Percentiles rank a stretch among this genome's conserved stretches.
Evolutionary conservation across 2,329 filamentous ascomycete genomes (phyloP).

Genomic region (Raffaelea ambrosiae): DNA sequence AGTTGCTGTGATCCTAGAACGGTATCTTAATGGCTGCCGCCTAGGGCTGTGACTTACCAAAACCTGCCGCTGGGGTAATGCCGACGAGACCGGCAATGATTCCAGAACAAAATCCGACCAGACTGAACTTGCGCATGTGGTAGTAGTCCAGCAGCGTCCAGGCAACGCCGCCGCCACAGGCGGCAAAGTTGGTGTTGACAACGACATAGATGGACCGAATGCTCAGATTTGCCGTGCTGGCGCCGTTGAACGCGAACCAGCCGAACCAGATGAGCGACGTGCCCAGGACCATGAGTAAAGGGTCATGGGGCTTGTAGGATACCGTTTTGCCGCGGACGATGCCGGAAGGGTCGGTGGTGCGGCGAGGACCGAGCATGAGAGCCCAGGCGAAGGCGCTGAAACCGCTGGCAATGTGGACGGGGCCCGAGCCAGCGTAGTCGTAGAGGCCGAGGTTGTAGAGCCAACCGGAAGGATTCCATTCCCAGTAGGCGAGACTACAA

Average conservation of each 20-base stretch:
- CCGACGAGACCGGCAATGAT: constrained; percentile 49
- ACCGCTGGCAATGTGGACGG: constrained; percentile 55
- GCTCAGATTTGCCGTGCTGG: constrained; percentile 39
- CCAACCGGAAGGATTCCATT: constrained; percentile 59
- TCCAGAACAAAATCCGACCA: constrained; percentile 43
- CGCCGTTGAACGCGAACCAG: constrained; percentile 46
- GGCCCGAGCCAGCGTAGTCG: constrained; percentile 54
- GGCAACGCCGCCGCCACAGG: constrained; percentile 42
- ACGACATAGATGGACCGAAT: constrained; percentile 45
- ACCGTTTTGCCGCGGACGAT: neutral
- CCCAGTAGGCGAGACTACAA: constrained; percentile 49
- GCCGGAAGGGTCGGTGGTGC: constrained; percentile 27
- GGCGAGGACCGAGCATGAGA: constrained; percentile 51
- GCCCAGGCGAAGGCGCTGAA: constrained; percentile 57
- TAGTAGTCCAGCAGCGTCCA: constrained; percentile 46
- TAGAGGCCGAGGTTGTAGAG: constrained; percentile 35
- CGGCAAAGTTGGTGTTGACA: constrained; percentile 51
- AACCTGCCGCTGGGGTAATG: constrained; percentile 50
- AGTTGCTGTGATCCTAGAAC: too few species aligned
- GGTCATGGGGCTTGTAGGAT: constrained; percentile 36
- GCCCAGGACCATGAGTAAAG: constrained; percentile 53
- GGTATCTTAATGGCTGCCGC: too few species aligned
- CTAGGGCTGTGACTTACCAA: constrained; percentile 15
- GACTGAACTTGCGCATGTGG: constrained; percentile 35
- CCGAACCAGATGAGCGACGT: constrained; percentile 59